These are phyloP conservation scores for Pseudevernia furfuracea DNA, from an alignment of 495 filamentous ascomycete species.

Conservation along the genomic window DNA sequence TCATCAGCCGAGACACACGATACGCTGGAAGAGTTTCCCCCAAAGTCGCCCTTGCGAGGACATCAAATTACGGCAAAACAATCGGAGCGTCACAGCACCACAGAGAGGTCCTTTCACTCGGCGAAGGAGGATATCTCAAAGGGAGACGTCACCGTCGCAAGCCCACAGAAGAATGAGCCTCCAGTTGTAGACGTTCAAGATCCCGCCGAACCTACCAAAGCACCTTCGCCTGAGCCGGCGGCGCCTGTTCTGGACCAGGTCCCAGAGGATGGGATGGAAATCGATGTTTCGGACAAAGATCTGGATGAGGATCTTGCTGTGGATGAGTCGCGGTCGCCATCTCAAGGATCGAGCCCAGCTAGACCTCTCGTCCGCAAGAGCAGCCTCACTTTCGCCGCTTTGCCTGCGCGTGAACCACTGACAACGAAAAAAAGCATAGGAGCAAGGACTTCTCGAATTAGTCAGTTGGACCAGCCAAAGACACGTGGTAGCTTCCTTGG, in stretches of 20 bases:
- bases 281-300: constrained; percentile 30
- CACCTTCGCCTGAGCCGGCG: constrained; percentile 18
- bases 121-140: constrained; percentile 51
- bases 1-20: constrained; percentile 32
- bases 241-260: constrained; percentile 17
- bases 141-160: constrained; percentile 16
- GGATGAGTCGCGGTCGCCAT: constrained; percentile 50
- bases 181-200: constrained; percentile 27
- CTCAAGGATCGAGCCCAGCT: constrained; percentile 55
- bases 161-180: constrained; percentile 22
- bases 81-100: constrained; percentile 43
- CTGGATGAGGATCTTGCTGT: constrained; percentile 44
- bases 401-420: constrained; percentile 85
- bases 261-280: constrained; percentile 20
- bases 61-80: constrained; percentile 16
- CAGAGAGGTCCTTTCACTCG: constrained; percentile 58
- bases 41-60: constrained; percentile 5
- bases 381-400: constrained; percentile 83
- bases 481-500: constrained; percentile 51
- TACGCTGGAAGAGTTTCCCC: constrained; percentile 23
- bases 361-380: constrained; percentile 73
- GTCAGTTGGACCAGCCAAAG: constrained; percentile 65
- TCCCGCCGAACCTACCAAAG: constrained; percentile 18
- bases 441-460: constrained; percentile 64
- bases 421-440: constrained; percentile 70